phyloP scores from a whole-genome alignment of 2,329 filamentous ascomycete genomes.

The Onygenales sp. region DNA sequence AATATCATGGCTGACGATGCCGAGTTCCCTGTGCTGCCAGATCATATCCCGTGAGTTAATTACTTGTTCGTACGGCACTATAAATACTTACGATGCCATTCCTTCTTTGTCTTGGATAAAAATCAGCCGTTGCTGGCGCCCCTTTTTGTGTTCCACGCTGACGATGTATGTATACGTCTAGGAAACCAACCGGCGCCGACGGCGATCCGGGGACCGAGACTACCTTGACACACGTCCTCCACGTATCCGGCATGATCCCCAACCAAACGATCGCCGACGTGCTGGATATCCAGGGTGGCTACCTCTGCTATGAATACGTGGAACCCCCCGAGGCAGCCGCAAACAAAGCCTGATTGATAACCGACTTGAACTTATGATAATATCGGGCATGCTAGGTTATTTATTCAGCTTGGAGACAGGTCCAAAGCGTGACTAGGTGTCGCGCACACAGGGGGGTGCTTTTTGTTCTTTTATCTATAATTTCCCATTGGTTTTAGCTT shows the following conservation, averaged over 20 bases:
- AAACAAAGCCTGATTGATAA: too few relatives aligned
- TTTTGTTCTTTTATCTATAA: too few relatives aligned
- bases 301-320: slow-evolving; percentile 1
- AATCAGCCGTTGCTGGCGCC: background rate
- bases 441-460: too few relatives aligned
- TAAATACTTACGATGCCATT: background rate
- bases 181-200: background rate
- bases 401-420: too few relatives aligned
- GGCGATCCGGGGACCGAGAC: slow-evolving; percentile 1
- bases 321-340: background rate
- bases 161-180: background rate
- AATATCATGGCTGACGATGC: background rate
- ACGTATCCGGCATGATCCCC: background rate
- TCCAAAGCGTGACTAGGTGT: too few relatives aligned
- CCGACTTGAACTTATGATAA: too few relatives aligned
- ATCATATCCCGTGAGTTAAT: background rate
- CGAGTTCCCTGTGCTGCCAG: background rate
- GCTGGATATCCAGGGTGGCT: background rate
- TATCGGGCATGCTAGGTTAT: too few relatives aligned
- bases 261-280: background rate
- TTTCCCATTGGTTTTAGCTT: too few relatives aligned
- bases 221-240: background rate
- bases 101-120: background rate
- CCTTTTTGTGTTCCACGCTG: background rate
- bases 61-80: background rate